A percentile compares a stretch with the other conserved stretches of the same genome.
Conservation (phyloP, 2,329 filamentous ascomycete genomes). For the Talaromyces marneffei region DNA sequence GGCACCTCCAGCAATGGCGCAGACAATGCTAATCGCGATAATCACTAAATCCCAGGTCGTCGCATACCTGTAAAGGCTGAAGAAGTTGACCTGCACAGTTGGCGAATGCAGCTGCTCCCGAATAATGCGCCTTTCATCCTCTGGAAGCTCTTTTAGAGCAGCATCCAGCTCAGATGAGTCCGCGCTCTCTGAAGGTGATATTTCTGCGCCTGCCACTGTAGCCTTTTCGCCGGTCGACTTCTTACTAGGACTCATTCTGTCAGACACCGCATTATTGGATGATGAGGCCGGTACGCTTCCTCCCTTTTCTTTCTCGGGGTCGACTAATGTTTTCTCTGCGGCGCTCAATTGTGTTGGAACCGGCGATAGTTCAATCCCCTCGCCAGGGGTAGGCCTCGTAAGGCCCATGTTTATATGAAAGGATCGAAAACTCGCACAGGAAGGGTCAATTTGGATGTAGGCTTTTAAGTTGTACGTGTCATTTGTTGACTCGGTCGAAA, state of each 20-base stretch:
- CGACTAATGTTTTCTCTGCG: neutral
- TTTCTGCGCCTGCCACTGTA: neutral
- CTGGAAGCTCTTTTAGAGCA: constrained; percentile 58
- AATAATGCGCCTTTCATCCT: constrained; percentile 61
- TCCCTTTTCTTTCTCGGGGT: neutral
- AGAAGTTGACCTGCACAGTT: constrained; percentile 58
- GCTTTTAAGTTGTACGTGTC: neutral
- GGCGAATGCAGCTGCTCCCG: constrained; percentile 63
- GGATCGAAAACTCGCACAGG: neutral
- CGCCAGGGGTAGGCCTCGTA: neutral
- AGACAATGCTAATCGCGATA: constrained; percentile 55
- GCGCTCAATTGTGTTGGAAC: neutral
- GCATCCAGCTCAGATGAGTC: constrained; percentile 41
- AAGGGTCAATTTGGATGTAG: neutral
- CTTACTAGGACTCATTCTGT: neutral
- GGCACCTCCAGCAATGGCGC: constrained; percentile 66
- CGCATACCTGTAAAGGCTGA: constrained; percentile 65
- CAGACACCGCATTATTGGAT: neutral
- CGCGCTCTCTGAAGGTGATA: constrained; percentile 27
- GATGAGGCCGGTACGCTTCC: neutral
- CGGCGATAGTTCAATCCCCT: neutral
- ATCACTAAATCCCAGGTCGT: constrained; percentile 60
- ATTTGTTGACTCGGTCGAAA: neutral
- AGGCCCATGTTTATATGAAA: neutral
- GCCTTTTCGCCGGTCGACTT: constrained; percentile 13